Evolutionary conservation across 345 rosid species (phyloP).

Genomic region (Salix viminalis): DNA sequence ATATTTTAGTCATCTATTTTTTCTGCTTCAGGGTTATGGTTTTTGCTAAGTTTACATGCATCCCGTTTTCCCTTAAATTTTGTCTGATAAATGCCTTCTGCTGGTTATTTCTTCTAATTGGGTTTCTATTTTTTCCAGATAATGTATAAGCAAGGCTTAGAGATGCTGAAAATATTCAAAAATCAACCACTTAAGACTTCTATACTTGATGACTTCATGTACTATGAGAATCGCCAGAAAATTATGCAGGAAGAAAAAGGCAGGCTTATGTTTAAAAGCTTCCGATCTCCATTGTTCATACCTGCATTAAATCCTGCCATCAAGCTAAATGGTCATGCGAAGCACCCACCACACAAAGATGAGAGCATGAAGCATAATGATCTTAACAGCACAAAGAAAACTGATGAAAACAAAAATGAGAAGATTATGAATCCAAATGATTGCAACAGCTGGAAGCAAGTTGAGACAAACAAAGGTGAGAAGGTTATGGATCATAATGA

Average conservation of each 20-base stretch:
- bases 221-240: slow-evolving; percentile 79
- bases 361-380: slow-evolving; percentile 17
- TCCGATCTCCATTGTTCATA: slow-evolving; percentile 35
- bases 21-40: not conserved
- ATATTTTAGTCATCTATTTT: not conserved
- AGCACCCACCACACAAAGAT: slow-evolving; percentile 21
- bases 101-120: not conserved
- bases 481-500: slow-evolving; percentile 14
- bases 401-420: slow-evolving; percentile 16
- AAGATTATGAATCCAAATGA: slow-evolving; percentile 15
- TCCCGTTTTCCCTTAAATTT: not conserved
- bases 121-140: slow-evolving; percentile 43
- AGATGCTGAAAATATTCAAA: slow-evolving; percentile 76
- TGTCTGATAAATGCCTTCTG: not conserved
- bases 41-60: not conserved
- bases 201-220: slow-evolving; percentile 74
- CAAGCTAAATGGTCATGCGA: slow-evolving; percentile 19
- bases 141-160: slow-evolving; percentile 67
- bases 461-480: slow-evolving; percentile 20
- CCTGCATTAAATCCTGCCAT: slow-evolving; percentile 42
- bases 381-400: slow-evolving; percentile 17
- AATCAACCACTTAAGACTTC: slow-evolving; percentile 53
- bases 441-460: slow-evolving; percentile 17
- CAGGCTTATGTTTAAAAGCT: slow-evolving; percentile 39
- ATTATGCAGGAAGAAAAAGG: slow-evolving; percentile 76